These are phyloP conservation scores for Pyronema domesticum DNA, from an alignment of 495 filamentous ascomycete species.

Conservation along the genomic window DNA sequence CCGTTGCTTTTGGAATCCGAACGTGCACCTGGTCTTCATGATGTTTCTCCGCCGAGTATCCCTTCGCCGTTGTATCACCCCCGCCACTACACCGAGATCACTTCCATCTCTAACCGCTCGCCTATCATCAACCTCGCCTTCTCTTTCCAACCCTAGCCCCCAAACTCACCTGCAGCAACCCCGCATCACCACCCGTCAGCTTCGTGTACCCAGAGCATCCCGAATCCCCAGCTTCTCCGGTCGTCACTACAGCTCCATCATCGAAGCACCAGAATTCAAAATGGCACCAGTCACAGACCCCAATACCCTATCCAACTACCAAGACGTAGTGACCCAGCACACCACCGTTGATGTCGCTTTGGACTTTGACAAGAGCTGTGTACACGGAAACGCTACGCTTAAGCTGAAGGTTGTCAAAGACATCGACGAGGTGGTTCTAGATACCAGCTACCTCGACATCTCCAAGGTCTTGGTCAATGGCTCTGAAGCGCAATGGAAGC, in stretches of 20 bases:
- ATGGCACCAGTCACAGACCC: conserved; percentile 40
- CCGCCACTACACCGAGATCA: too few species aligned
- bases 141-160: neutral
- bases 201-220: neutral
- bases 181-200: neutral
- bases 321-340: conserved; percentile 63
- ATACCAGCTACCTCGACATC: conserved; percentile 66
- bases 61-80: too few species aligned
- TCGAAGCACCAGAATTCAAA: too few species aligned
- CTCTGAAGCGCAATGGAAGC: conserved; percentile 42
- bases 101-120: too few species aligned
- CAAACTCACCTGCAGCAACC: neutral
- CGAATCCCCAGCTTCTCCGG: neutral
- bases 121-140: too few species aligned
- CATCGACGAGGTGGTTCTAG: conserved; percentile 60
- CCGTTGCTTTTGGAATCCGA: too few species aligned
- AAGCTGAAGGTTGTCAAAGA: conserved; percentile 51
- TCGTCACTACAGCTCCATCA: too few species aligned
- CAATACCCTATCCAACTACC: conserved; percentile 83
- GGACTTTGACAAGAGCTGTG: conserved; percentile 55
- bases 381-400: conserved; percentile 58
- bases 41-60: too few species aligned
- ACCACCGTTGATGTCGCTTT: conserved; percentile 61
- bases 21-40: too few species aligned
- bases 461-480: conserved; percentile 47